Conservation (phyloP, 768 basidiomycete species). For the Floccularia luteovirens region DNA sequence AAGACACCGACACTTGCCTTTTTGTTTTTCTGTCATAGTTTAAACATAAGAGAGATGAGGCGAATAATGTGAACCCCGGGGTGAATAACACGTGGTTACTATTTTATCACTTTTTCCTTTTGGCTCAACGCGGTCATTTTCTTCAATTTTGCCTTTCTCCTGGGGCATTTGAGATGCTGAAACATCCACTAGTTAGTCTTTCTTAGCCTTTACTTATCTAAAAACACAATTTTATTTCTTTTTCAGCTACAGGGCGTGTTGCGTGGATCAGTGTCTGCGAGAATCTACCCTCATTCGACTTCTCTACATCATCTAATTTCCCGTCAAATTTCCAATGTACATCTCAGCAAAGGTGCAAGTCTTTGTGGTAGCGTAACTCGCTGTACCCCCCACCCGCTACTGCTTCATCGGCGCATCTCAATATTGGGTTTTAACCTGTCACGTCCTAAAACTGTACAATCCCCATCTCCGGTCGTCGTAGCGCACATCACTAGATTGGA, state of each 20-base stretch:
- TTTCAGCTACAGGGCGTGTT: constrained; percentile 29
- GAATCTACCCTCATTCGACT: constrained; percentile 5
- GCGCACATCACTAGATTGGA: constrained; percentile 70
- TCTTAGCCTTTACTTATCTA: constrained; percentile 4
- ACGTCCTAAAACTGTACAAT: constrained; percentile 32
- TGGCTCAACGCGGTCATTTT: no score
- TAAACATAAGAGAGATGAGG: no score
- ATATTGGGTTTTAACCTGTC: constrained; percentile 39
- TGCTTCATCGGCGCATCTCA: constrained; percentile 20
- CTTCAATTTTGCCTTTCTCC: no score
- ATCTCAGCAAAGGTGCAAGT: constrained; percentile 10
- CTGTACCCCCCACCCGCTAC: no score
- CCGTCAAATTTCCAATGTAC: constrained; percentile 3
- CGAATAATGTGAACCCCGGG: no score
- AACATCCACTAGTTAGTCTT: constrained; percentile 15
- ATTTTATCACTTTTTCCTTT: no score
- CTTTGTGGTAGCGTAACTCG: no score
- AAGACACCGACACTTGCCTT: no score
- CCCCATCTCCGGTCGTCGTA: constrained; percentile 58
- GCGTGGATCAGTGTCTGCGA: constrained; percentile 24
- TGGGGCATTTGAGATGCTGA: constrained; percentile 23
- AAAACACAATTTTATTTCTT: constrained; percentile 8
- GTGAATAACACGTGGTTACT: no score
- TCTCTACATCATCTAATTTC: constrained; percentile 2
- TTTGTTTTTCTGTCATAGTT: no score